These are phyloP conservation scores for Phaseolus coccineus DNA, from an alignment of 331 rosid species.

Conservation along the genomic window DNA sequence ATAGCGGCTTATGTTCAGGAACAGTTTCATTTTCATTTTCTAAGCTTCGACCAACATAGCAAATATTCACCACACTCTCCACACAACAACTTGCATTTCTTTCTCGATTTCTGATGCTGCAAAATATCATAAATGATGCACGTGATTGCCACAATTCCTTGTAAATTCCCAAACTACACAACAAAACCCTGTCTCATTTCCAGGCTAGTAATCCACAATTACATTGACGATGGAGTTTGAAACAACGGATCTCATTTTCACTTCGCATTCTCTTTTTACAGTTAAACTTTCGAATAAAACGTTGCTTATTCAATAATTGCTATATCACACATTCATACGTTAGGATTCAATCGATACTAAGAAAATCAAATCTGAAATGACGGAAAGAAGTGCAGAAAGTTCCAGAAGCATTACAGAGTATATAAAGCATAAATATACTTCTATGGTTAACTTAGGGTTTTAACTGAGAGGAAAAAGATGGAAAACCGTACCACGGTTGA, in stretches of 20 bases:
- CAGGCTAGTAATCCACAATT: slow-evolving; percentile 35
- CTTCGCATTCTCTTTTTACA: background rate
- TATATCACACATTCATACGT: background rate
- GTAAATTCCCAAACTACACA: slow-evolving; percentile 5
- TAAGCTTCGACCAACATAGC: background rate
- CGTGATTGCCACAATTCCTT: slow-evolving; percentile 4
- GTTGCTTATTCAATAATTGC: background rate
- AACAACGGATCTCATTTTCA: slow-evolving; percentile 39
- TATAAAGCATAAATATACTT: background rate
- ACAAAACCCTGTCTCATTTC: slow-evolving; percentile 14
- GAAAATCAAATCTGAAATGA: slow-evolving; percentile 38
- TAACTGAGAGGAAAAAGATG: slow-evolving; percentile 5
- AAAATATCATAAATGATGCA: slow-evolving; percentile 19
- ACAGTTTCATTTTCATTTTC: slow-evolving; percentile 7
- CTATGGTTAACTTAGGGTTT: slow-evolving; percentile 45
- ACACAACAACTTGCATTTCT: slow-evolving; percentile 19
- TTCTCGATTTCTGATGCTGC: background rate
- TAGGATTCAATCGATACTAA: slow-evolving; percentile 39
- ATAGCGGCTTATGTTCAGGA: slow-evolving; percentile 9
- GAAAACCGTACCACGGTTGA: slow-evolving; percentile 51
- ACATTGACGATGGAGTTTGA: slow-evolving; percentile 35
- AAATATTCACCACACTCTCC: background rate
- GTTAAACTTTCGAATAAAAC: slow-evolving; percentile 14
- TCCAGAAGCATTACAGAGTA: slow-evolving; percentile 13
- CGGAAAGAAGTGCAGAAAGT: slow-evolving; percentile 37